A percentile compares a stretch with the other conserved stretches of the same genome.
These are phyloP conservation scores for Picea mariana DNA, from an alignment of 83 land plant genomes.

Conservation along the genomic window DNA sequence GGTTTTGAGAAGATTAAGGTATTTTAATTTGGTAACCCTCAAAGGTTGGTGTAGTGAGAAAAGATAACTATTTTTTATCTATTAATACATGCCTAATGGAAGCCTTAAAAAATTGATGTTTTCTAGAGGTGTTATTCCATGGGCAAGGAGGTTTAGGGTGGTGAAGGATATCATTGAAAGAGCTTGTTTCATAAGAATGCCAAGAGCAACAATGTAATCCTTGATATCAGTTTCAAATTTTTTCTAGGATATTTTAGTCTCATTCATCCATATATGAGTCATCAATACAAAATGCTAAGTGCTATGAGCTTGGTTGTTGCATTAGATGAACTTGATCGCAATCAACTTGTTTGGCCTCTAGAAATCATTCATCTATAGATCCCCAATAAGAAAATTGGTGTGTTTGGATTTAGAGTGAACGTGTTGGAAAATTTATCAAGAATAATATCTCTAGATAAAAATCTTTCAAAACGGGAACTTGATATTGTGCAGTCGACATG, in stretches of 20 bases:
- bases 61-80: too few species aligned
- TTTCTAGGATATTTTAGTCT: constrained; percentile 22
- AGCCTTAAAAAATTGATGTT: neutral
- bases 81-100: too few species aligned
- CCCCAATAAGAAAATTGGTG: constrained; percentile 10
- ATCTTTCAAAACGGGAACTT: neutral
- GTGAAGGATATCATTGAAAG: constrained; percentile 6
- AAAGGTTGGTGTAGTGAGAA: too few species aligned
- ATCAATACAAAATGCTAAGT: neutral
- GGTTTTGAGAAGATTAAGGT: too few species aligned
- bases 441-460: neutral
- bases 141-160: constrained; percentile 23
- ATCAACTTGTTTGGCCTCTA: neutral
- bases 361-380: neutral
- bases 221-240: constrained; percentile 4
- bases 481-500: constrained; percentile 24
- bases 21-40: too few species aligned
- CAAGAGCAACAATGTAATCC: too few species aligned
- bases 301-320: neutral
- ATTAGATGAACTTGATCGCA: neutral
- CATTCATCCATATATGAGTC: neutral
- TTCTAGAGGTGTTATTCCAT: constrained; percentile 19
- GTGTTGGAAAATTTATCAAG: constrained; percentile 20
- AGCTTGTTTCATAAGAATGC: too few species aligned
- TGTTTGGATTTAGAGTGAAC: constrained; percentile 19